Evolutionary conservation across 148 eudicot species (phyloP).

Genomic region (Gaultheria prostrata): DNA sequence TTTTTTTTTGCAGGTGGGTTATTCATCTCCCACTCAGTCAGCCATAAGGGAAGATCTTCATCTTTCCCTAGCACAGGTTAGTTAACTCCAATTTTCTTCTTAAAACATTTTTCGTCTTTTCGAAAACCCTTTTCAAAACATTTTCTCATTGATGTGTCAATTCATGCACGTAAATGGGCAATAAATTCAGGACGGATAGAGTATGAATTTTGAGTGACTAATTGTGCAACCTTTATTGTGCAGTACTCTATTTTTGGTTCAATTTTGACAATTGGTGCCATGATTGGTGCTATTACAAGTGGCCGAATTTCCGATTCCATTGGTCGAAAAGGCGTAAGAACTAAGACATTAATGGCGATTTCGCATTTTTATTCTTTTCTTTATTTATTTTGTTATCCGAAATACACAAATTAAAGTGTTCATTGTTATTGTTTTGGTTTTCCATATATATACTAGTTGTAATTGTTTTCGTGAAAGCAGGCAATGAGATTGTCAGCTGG

Average conservation of each 20-base stretch:
- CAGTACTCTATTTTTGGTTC: constrained; percentile 84
- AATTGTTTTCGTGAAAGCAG: constrained; percentile 30
- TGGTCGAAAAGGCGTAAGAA: constrained; percentile 76
- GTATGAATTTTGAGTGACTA: neutral
- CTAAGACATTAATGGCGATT: no score
- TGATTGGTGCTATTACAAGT: constrained; percentile 76
- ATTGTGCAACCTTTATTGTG: neutral
- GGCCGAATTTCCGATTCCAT: constrained; percentile 62
- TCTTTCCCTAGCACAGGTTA: constrained; percentile 61
- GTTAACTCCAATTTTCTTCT: neutral
- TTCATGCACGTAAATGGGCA: no score
- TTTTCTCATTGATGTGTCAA: neutral
- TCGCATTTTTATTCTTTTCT: no score
- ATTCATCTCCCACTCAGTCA: constrained; percentile 76
- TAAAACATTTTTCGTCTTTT: neutral
- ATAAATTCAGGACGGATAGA: no score
- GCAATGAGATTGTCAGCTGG: constrained; percentile 72
- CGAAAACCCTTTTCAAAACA: neutral
- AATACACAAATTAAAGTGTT: no score
- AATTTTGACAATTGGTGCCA: constrained; percentile 75
- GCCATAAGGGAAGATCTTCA: constrained; percentile 65
- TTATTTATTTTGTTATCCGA: no score
- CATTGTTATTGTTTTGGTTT: no score
- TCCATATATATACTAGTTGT: neutral
- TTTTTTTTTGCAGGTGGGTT: constrained; percentile 67